These are phyloP conservation scores for Citropsis articulata DNA, from an alignment of 345 rosid genomes.

Conservation along the genomic window DNA sequence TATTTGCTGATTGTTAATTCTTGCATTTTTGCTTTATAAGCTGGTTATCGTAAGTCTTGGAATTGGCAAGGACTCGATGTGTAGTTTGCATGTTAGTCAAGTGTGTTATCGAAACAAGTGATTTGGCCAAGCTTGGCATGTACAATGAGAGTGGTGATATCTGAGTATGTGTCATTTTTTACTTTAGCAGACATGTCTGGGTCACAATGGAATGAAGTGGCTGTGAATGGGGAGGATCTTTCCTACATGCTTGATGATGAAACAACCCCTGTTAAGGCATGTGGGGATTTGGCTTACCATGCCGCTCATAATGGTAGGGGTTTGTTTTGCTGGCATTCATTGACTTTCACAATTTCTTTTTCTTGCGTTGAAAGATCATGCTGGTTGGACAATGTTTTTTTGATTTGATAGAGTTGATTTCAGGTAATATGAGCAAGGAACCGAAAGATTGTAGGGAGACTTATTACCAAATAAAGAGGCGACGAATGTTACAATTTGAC, in stretches of 20 bases:
- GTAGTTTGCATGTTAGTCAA: neutral
- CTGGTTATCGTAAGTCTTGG: constrained; percentile 32
- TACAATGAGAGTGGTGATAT: neutral
- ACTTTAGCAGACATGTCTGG: constrained; percentile 28
- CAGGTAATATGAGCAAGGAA: constrained; percentile 54
- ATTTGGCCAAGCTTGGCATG: neutral
- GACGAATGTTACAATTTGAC: constrained; percentile 87
- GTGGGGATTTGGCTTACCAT: constrained; percentile 67
- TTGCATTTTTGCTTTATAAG: constrained; percentile 11
- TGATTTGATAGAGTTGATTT: constrained; percentile 18
- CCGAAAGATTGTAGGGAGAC: constrained; percentile 47
- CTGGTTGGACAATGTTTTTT: constrained; percentile 1
- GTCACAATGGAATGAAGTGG: constrained; percentile 50
- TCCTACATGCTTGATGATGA: constrained; percentile 82
- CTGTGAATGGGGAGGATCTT: constrained; percentile 70
- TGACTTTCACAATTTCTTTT: neutral
- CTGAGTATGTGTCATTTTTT: neutral
- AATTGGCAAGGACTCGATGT: constrained; percentile 27
- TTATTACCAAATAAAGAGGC: constrained; percentile 67
- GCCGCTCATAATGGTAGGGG: constrained; percentile 40
- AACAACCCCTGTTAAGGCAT: constrained; percentile 87
- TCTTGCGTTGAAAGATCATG: neutral
- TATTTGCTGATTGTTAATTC: neutral
- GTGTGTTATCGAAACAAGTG: neutral
- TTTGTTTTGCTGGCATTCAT: neutral